Evolutionary conservation across 1,284 basidiomycete genomes (phyloP), one percentile per base, ranked within the genome.

Genomic region (Ganoderma boninense): DNA sequence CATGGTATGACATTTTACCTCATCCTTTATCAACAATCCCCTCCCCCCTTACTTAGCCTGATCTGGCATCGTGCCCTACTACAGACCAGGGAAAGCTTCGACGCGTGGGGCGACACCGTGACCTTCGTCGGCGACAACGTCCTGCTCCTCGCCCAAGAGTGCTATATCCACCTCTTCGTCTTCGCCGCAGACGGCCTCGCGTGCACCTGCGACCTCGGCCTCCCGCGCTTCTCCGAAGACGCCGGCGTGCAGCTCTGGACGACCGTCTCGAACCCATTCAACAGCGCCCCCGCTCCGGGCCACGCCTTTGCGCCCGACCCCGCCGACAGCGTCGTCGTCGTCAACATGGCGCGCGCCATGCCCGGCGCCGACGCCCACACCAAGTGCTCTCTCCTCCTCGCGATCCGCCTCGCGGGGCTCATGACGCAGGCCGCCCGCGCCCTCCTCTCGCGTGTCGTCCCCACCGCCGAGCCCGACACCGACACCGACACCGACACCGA

Each of bases 321-420:
- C 18, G 61, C 40, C 26, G 42, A 61, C 10, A 40, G 43, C 49
- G 14, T 67, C 49, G 66, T 67, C 60, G 61, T 67, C 49, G 35
- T 67, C 49, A 67, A 67, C 49, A 67, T 67, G 66, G 49, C 54
- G 26, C 66, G 66, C 26, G 56, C 23, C 64, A 23, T 35, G 13
- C 38, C 54, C 18, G 43, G 35, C 18, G 16, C 49, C 38, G 54
- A 49, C 18, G 16, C 49, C 23, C 40, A 40, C 32, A 29, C 18
- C n/a, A 42, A 44, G 40, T 56, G 23, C 26, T 67, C 66, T 18
- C 20, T 62, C 32, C 60, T 67, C 23, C 66, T 67, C 60, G 49
- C 52, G 61, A 62, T 67, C 61, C 44, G 61, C 60, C 49, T 67
- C 35, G 43, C 65, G 7, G 44, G 59, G 20, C 60, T 67, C 29